Evolutionary conservation across 2,329 filamentous ascomycete genomes (phyloP), one percentile per base, ranked within the genome.

Genomic region (Colletotrichum sp.): DNA sequence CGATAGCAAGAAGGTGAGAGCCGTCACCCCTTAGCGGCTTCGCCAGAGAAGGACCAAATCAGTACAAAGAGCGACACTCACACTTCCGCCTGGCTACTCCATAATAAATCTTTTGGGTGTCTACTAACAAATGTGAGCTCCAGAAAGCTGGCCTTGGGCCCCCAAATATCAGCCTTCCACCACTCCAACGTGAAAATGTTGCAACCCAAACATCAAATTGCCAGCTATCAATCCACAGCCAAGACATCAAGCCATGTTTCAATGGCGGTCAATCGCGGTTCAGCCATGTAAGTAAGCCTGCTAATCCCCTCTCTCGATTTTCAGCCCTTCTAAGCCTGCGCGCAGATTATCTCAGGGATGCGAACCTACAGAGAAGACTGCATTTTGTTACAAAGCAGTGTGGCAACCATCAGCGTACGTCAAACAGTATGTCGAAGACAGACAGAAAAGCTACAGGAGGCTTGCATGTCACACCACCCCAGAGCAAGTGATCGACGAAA

Each of bases 241-340:
- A 48, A 48, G 6, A n/a, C 43, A 48, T 48, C 5, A 48, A n/a
- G 43, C 43, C 43, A 48, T 48, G 43, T 8, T 48, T 48, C n/a
- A 13, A 43, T 43, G 38, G 38, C 18, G n/a, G 43, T 21, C 43
- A 48, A 48, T 48, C 10, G 3, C 5, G 6, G 18, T 48, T 21
- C 43, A 48, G 43, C 43, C 5, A 48, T 13, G 43, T 48, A 10
- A 48, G 43, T 48, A 48, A 6, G n/a, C 43, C 43, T 21, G 18
- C 0, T 48, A 48, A n/a, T 0, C 2, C n/a, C 10, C 43, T 48
- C 38, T n/a, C 43, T 21, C 43, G 1, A 48, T 21, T 0, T 48
- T 48, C 43, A 48, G 43, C 43, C 43, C 43, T 48, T n/a, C 43
- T 48, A 48, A 48, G 43, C n/a, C 18, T 2, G 43, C 10, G n/a